Conservation (phyloP, 768 basidiomycete genomes). For the Nevesoporus exiguus region DNA sequence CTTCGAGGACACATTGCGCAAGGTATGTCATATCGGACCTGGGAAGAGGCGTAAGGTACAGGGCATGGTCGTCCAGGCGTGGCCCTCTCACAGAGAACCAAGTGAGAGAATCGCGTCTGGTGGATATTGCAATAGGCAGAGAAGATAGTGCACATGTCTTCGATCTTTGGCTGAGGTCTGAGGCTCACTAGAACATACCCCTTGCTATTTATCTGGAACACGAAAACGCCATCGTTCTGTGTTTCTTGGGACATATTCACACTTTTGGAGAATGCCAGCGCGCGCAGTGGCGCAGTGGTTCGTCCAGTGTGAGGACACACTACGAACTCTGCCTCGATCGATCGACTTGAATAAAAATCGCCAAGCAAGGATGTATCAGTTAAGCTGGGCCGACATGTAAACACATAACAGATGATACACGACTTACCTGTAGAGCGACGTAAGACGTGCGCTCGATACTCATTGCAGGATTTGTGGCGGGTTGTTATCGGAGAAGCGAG, state of each 20-base stretch:
- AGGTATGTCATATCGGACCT: not conserved
- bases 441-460: not conserved
- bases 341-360: not conserved
- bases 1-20: slow-evolving; percentile 7
- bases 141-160: slow-evolving; percentile 15
- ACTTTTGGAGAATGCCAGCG: not conserved
- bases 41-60: accelerated
- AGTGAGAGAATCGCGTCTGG: not conserved
- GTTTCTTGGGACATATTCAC: no score
- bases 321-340: slow-evolving; percentile 2
- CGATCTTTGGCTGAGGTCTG: slow-evolving; percentile 8
- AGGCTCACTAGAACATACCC: slow-evolving; percentile 12
- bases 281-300: slow-evolving; percentile 8
- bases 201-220: slow-evolving; percentile 19
- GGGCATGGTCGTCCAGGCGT: not conserved
- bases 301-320: slow-evolving; percentile 5
- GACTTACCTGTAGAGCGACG: slow-evolving; percentile 2
- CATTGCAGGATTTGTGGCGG: slow-evolving; percentile 24
- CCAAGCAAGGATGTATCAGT: not conserved
- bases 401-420: slow-evolving; percentile 4
- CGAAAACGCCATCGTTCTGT: slow-evolving; percentile 7
- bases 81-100: not conserved
- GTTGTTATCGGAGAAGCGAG: not conserved
- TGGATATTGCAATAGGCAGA: slow-evolving; percentile 9
- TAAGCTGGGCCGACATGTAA: not conserved